Evolutionary conservation across 805 yeast species (phyloP), one percentile per base, ranked within the genome.

Genomic region (Metschnikowia baotianmanensis): DNA sequence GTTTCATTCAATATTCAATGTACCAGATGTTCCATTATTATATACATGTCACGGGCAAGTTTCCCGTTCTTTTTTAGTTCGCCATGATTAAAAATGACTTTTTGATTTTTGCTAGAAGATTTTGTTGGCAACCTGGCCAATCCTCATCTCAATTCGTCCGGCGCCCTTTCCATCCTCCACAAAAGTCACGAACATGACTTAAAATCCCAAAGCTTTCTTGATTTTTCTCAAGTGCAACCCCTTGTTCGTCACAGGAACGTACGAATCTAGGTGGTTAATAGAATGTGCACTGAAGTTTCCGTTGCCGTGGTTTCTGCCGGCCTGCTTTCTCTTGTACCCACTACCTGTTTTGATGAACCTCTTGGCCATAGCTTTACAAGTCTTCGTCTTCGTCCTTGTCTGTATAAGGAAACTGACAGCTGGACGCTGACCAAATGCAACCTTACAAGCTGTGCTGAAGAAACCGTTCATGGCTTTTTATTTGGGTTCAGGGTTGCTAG

Each of bases 221-320:
- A 83, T 57, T 57, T 79, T 82, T 55, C 76, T 77, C 36, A 77
- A 67, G 56, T 83, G 88, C 18, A 76, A 72, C 7, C 76, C 77
- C 51, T 53, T 70, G 47, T 61, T 61, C 22, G 65, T 71, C 28
- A 80, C 86, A 51, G 65, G 58, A 6, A 72, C 77, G 51, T 73
- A 83, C 22, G 79, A 83, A 50, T 80, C 76, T 62, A 83, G 71
- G 53, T 73, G 74, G 45, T 77, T 69, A 55, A 84, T 64, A 19
- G 76, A 71, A 37, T 81, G 72, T 29, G 77, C 67, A 23, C 89
- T 75, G 83, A 93, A 90, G 17, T 96, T 90, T 1, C 89, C 86
- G 57, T 90, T 90, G 36, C 97, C 96, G 61, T 90, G 97, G 51
- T 86, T 84, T 68, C 96, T 78, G 9, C 96, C 95, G 16, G 95